These are phyloP conservation scores for Microsporum audouinii DNA, from an alignment of 2,329 filamentous ascomycete species.

Conservation along the genomic window DNA sequence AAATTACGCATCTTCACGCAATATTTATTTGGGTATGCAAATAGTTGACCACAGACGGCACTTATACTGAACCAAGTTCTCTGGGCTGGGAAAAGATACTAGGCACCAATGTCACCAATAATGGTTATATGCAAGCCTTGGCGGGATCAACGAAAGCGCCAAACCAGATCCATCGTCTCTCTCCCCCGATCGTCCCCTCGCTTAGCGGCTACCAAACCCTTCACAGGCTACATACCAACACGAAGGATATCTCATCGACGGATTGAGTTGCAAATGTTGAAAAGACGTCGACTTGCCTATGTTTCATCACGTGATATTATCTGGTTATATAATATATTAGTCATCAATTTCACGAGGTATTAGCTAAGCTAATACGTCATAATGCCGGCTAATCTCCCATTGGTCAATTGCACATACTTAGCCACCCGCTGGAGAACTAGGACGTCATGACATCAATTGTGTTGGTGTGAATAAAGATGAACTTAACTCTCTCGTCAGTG, in stretches of 20 bases:
- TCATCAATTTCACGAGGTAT: background rate
- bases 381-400: background rate
- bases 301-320: background rate
- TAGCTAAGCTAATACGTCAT: background rate
- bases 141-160: background rate
- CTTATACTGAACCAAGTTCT: no score
- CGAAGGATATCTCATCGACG: no score
- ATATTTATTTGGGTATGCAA: no score
- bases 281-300: background rate
- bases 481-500: background rate
- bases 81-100: no score
- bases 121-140: background rate
- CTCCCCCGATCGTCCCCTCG: background rate
- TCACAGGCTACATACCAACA: no score
- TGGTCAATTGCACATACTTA: background rate
- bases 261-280: no score
- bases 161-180: background rate
- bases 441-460: conserved; percentile 1
- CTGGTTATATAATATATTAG: background rate
- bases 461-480: background rate
- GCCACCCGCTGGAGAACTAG: background rate
- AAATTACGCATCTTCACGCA: background rate
- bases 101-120: no score
- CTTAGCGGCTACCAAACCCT: background rate
- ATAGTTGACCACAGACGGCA: no score